A percentile compares a stretch with the other conserved stretches of the same genome.
phyloP scores from a whole-genome alignment of 2,329 filamentous ascomycete species.

The Ophiostoma piceae region DNA sequence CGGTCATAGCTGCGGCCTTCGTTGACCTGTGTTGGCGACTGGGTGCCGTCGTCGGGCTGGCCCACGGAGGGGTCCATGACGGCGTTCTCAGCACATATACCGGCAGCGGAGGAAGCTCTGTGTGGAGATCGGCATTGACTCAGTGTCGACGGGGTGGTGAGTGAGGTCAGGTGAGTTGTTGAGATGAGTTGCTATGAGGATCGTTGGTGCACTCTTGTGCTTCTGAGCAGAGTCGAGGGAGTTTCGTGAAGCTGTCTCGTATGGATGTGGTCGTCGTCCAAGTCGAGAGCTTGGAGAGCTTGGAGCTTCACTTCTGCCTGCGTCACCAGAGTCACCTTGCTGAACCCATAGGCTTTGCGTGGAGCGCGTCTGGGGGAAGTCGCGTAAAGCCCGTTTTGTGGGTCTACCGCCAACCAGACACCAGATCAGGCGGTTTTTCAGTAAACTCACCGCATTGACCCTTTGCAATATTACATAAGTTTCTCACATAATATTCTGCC shows the following conservation, averaged over 20 bases:
- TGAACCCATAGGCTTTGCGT: background rate
- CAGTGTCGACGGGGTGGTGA: background rate
- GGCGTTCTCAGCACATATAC: background rate
- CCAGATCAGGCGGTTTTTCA: background rate
- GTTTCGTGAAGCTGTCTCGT: background rate
- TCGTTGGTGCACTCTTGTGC: background rate
- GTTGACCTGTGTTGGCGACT: constrained; percentile 54
- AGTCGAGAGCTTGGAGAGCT: background rate
- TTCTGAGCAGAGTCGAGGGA: background rate
- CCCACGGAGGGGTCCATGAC: constrained; percentile 21
- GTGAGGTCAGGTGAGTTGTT: background rate
- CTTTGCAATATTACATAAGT: constrained; percentile 13
- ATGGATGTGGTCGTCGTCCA: background rate
- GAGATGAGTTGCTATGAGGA: background rate
- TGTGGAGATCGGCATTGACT: constrained; percentile 15
- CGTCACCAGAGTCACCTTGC: background rate
- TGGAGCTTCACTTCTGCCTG: background rate
- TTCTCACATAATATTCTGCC: background rate
- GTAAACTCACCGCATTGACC: background rate
- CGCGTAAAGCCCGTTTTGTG: constrained; percentile 1
- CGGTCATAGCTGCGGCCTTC: constrained; percentile 52
- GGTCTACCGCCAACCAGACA: background rate
- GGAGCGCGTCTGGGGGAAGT: background rate
- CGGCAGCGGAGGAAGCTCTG: background rate
- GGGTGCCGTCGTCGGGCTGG: constrained; percentile 35